phyloP scores from a whole-genome alignment of 768 basidiomycete species.

The Hemileccinum impolitum region DNA sequence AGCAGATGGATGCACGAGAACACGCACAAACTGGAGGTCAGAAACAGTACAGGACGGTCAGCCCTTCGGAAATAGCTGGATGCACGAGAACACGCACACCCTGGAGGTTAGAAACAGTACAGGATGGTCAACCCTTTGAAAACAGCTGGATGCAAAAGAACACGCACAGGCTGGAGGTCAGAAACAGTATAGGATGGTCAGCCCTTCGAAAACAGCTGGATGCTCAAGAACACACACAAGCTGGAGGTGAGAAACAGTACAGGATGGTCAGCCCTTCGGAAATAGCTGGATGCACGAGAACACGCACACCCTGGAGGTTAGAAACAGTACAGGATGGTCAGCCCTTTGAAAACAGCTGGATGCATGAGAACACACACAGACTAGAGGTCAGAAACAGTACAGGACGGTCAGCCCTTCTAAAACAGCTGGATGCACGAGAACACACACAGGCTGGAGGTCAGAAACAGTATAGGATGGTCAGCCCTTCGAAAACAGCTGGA shows the following conservation, averaged over 20 bases:
- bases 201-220: background rate
- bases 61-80: background rate
- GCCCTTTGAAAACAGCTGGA: background rate
- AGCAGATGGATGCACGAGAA: too few species aligned
- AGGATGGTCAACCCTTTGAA: background rate
- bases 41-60: background rate
- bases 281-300: background rate
- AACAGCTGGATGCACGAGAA: background rate
- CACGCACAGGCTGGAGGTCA: background rate
- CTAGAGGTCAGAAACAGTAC: background rate
- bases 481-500: too few species aligned
- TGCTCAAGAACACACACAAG: background rate
- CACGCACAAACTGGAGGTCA: background rate
- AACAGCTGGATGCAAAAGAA: background rate
- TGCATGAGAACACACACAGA: background rate
- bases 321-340: background rate
- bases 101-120: background rate
- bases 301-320: background rate
- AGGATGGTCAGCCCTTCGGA: background rate
- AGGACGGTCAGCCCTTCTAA: background rate
- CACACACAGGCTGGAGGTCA: background rate
- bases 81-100: background rate
- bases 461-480: background rate
- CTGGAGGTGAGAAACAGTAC: background rate
- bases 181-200: background rate